These are phyloP conservation scores for Alliaria petiolata DNA, from an alignment of 345 rosid species.

Conservation along the genomic window DNA sequence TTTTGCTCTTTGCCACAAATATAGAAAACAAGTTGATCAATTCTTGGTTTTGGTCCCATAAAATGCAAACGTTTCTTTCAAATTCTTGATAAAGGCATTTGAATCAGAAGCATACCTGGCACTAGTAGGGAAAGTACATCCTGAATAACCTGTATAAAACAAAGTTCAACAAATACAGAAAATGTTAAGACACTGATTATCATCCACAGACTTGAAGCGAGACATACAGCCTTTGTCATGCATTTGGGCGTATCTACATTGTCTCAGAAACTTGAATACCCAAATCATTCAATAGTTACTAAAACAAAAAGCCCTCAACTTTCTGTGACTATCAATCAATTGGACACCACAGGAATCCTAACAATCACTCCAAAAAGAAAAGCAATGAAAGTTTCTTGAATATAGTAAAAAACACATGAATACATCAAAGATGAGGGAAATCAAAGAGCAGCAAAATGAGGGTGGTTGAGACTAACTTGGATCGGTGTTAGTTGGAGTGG, in stretches of 20 bases:
- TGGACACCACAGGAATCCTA: constrained; percentile 1
- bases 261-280: constrained; percentile 10
- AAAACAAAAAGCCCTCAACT: constrained; percentile 7
- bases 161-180: constrained; percentile 2
- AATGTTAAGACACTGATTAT: not conserved
- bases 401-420: too few relatives aligned
- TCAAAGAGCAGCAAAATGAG: not conserved
- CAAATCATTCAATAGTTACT: not conserved
- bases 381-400: not conserved
- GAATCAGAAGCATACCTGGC: constrained; percentile 36
- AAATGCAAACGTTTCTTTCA: constrained; percentile 23
- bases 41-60: constrained; percentile 13
- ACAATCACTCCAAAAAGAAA: not conserved
- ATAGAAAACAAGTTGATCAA: constrained; percentile 9
- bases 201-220: not conserved
- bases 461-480: constrained; percentile 44
- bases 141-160: constrained; percentile 31
- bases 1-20: constrained; percentile 19
- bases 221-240: not conserved
- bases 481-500: constrained; percentile 44
- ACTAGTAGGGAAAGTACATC: constrained; percentile 37
- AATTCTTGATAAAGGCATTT: not conserved
- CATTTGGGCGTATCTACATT: constrained; percentile 11
- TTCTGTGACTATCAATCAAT: constrained; percentile 9
- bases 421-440: not conserved